A percentile compares a stretch with the other conserved stretches of the same genome.
These are phyloP conservation scores for Cladobotryum mycophilum DNA, from an alignment of 2,329 filamentous ascomycete genomes.

Conservation along the genomic window DNA sequence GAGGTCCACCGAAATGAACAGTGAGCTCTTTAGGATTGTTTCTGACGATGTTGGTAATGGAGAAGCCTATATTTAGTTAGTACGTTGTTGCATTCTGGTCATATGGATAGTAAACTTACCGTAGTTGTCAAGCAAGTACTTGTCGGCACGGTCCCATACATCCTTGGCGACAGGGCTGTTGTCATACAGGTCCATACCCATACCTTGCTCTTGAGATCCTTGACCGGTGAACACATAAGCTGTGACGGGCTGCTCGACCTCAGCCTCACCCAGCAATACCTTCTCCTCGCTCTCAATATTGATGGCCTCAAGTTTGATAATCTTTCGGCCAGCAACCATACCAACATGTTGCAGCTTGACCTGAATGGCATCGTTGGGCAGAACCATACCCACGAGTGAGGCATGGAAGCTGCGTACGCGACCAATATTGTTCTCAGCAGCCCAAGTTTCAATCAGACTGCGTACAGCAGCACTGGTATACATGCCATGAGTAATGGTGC, in stretches of 20 bases:
- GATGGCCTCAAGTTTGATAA: slow-evolving; percentile 95
- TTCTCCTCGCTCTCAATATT: slow-evolving; percentile 97
- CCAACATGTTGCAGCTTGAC: slow-evolving; percentile 95
- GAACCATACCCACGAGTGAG: slow-evolving; percentile 94
- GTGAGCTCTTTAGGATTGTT: slow-evolving; percentile 99
- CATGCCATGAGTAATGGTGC: slow-evolving; percentile 99
- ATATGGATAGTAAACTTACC: slow-evolving; percentile 50
- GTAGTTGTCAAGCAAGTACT: slow-evolving; percentile 98
- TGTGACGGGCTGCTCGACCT: slow-evolving; percentile 94
- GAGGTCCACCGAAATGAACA: slow-evolving; percentile 93
- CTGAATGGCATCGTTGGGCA: slow-evolving; percentile 90
- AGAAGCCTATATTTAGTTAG: slow-evolving; percentile 57
- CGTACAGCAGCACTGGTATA: slow-evolving; percentile 96
- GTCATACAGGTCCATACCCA: slow-evolving; percentile 98
- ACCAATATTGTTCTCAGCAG: slow-evolving; percentile 96
- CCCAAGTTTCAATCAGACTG: slow-evolving; percentile 96
- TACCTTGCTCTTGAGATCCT: slow-evolving; percentile 96
- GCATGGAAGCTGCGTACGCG: slow-evolving; percentile 97
- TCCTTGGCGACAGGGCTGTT: slow-evolving; percentile 92
- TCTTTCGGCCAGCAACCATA: slow-evolving; percentile 97
- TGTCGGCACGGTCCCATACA: slow-evolving; percentile 96
- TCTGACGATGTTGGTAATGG: slow-evolving; percentile 97
- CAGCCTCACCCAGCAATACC: slow-evolving; percentile 88
- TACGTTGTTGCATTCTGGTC: background rate
- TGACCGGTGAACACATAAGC: slow-evolving; percentile 98